Conservation (phyloP, 1,284 basidiomycete genomes). For the Austroboletus niveus region DNA sequence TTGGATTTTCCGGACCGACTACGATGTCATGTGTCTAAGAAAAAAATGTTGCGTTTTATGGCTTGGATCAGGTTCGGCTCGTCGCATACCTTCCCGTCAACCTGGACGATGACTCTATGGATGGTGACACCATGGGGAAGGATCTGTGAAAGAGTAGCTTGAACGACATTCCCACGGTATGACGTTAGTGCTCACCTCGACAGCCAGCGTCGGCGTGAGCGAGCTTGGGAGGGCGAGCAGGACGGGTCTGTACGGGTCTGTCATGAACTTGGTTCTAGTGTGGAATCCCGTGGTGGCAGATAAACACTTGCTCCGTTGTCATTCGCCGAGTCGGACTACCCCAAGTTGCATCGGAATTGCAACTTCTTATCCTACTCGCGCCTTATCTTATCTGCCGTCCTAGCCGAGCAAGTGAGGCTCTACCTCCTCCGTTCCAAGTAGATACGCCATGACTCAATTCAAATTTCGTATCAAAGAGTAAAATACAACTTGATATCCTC, state of each 20-base stretch:
- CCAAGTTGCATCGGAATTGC: neutral
- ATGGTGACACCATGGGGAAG: slow-evolving; percentile 66
- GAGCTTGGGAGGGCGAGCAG: slow-evolving; percentile 50
- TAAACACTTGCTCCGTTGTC: neutral
- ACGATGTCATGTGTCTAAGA: slow-evolving; percentile 69
- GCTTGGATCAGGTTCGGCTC: no score
- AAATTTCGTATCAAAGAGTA: neutral
- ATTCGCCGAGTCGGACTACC: neutral
- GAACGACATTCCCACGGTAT: neutral
- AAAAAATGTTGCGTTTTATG: neutral
- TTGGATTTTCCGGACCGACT: slow-evolving; percentile 64
- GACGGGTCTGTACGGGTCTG: slow-evolving; percentile 47
- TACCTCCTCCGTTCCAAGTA: neutral
- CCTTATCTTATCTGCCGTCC: slow-evolving; percentile 14
- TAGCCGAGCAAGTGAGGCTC: neutral
- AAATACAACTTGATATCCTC: neutral
- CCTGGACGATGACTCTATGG: slow-evolving; percentile 62
- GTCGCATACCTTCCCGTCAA: slow-evolving; percentile 54
- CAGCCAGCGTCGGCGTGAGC: slow-evolving; percentile 52
- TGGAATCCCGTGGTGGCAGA: neutral
- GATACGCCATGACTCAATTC: neutral
- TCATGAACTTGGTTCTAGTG: slow-evolving; percentile 28
- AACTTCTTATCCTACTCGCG: neutral
- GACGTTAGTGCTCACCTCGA: slow-evolving; percentile 46
- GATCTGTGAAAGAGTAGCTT: slow-evolving; percentile 40